Base-by-base conservation (phyloP, 306 rosid genomes). In the Rosa lucieae region DNA sequence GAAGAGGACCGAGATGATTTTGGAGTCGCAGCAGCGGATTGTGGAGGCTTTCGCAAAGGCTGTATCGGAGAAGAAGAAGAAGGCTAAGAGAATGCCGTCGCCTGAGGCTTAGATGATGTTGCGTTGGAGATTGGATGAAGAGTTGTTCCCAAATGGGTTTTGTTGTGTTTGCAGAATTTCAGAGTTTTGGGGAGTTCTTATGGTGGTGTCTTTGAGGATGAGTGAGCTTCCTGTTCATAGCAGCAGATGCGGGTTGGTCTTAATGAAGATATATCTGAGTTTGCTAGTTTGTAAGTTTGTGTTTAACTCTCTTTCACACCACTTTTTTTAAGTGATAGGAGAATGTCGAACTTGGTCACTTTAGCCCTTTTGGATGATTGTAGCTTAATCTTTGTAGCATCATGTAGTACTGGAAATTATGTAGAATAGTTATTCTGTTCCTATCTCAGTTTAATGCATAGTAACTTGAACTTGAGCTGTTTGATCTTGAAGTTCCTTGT, bases 41-140 rank as follows among this genome's bases (percentile, higher is more conserved):
- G 96, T 96, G 0, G 99, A 96, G 80, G 94, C 98, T 0, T 96
- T 96, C 10, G 96, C 99, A 0, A 91, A 90, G 65, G 99, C 94
- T 0, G 85, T 91, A n/a, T 89, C 99, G 0, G 96, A 93, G 66
- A 90, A 89, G 84, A 90, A 85, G 88, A 88, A 90, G 90, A 93
- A 90, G 63, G 51, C 86, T 0, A 90, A 88, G 84, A 82, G 88
- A 84, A 81, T 79, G 68, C 86, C 92, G 0, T 86, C 99, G 0
- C 93, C 90, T 6, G 89, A 88, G 73, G 79, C 90, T 21, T 90
- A 84, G 75, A 13, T 73, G 66, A 7, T 55, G 66, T 56, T 10
- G 47, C 29, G 18, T 26, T 53, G 21, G 72, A 35, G 35, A 17
- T 76, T 3, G 23, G 72, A 65, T 11, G 62, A 52, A 52, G 69